These are phyloP conservation scores for Xylariales sp. DNA, from an alignment of 2,329 filamentous ascomycete genomes.

Conservation along the genomic window DNA sequence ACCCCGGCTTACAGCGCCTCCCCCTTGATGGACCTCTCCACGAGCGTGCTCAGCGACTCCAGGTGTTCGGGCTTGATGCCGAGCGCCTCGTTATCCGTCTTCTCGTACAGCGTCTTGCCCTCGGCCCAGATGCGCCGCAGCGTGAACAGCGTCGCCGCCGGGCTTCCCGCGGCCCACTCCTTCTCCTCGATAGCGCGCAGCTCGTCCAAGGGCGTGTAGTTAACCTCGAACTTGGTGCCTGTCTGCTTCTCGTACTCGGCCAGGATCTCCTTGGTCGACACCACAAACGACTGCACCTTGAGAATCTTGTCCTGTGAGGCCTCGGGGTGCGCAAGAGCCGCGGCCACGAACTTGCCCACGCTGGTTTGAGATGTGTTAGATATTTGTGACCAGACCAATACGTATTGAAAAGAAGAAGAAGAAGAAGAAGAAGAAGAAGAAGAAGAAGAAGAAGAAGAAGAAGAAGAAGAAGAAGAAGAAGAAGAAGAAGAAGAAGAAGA, in stretches of 20 bases:
- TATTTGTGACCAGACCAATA: fast-evolving
- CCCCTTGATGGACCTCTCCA: constrained; percentile 26
- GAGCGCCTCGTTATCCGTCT: constrained; percentile 61
- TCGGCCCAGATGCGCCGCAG: constrained; percentile 68
- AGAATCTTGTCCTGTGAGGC: constrained; percentile 51
- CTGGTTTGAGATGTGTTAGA: constrained; percentile 31
- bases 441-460: too few relatives aligned
- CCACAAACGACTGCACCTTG: constrained; percentile 68
- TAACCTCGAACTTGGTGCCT: constrained; percentile 49
- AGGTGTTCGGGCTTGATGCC: constrained; percentile 42
- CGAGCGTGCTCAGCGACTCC: constrained; percentile 47
- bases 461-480: too few relatives aligned
- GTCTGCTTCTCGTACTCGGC: constrained; percentile 67
- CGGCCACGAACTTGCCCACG: constrained; percentile 63
- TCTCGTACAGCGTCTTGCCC: constrained; percentile 66
- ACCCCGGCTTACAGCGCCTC: constrained; percentile 12
- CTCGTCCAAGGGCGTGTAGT: constrained; percentile 46
- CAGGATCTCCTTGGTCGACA: constrained; percentile 57
- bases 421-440: too few relatives aligned
- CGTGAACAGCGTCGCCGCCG: constrained; percentile 52
- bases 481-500: too few relatives aligned
- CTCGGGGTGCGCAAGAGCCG: constrained; percentile 53
- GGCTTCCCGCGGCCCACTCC: constrained; percentile 49
- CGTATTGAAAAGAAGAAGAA: too few relatives aligned
- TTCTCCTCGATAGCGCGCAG: constrained; percentile 54